Evolutionary conservation across 164 flowering plant species (phyloP).

Genomic region (Berberis vulgaris): DNA sequence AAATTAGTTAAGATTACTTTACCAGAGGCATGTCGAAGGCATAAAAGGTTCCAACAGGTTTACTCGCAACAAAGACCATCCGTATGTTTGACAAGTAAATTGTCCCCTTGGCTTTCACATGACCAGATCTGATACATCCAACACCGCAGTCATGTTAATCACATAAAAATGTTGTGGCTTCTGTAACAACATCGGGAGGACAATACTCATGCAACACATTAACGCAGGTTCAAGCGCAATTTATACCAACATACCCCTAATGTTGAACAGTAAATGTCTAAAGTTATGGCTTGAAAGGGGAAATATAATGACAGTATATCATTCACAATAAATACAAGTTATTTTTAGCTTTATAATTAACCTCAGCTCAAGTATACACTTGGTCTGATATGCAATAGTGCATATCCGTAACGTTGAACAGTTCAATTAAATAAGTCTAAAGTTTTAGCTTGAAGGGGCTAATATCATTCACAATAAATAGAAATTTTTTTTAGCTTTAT

Average conservation of each 20-base stretch:
- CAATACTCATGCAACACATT: not conserved
- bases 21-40: slow-evolving; percentile 92
- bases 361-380: too few relatives aligned
- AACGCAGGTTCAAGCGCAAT: not conserved
- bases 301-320: too few relatives aligned
- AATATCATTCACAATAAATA: too few relatives aligned
- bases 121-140: slow-evolving; percentile 45
- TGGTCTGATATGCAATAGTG: too few relatives aligned
- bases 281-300: not conserved
- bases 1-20: not conserved
- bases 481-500: too few relatives aligned
- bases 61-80: slow-evolving; percentile 80
- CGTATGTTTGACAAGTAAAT: slow-evolving; percentile 84
- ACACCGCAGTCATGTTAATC: not conserved
- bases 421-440: too few relatives aligned
- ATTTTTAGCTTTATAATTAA: too few relatives aligned
- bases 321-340: too few relatives aligned
- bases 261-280: not conserved
- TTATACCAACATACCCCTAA: too few relatives aligned
- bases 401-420: too few relatives aligned
- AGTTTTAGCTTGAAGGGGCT: too few relatives aligned
- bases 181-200: not conserved
- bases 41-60: slow-evolving; percentile 46
- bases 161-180: not conserved
- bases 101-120: slow-evolving; percentile 66